Base-by-base conservation (phyloP, 2,329 filamentous ascomycete species). In the Phialophora verrucosa region DNA sequence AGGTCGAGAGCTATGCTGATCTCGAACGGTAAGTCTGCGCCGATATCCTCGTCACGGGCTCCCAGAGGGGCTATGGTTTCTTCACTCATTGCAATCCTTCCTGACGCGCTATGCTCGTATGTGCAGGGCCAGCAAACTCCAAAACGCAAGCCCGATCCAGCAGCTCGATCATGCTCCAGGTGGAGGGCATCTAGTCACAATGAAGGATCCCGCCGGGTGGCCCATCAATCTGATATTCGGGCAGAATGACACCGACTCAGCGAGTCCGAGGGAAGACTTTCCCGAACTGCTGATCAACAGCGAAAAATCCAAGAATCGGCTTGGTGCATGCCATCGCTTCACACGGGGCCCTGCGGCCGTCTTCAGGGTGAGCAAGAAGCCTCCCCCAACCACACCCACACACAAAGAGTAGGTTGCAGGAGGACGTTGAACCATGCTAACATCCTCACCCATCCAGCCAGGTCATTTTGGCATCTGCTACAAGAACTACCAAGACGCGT, bases 341-440 rank as follows among this genome's bases (percentile, higher is more conserved):
- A 78, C 78, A 29, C 79, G 79, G 0, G 82, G 82, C 3, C 81
- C 82, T 0, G 82, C 82, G 0, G 80, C 80, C 0, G 80, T 84
- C 12, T 78, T 82, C 67, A 83, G 82, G 67, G 73, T 73, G 64
- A 12, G n/a, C n/a, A n/a, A n/a, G n/a, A n/a, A n/a, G n/a, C n/a
- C n/a, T n/a, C n/a, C n/a, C n/a, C n/a, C n/a, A n/a, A n/a, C n/a
- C n/a, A n/a, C n/a, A n/a, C n/a, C n/a, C n/a, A n/a, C n/a, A n/a
- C n/a, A n/a, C n/a, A n/a, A n/a, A n/a, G n/a, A n/a, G n/a, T n/a
- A n/a, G n/a, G n/a, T n/a, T n/a, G n/a, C n/a, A n/a, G n/a, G n/a
- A n/a, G n/a, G n/a, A n/a, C n/a, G n/a, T n/a, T n/a, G n/a, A n/a
- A n/a, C n/a, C n/a, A n/a, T n/a, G n/a, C n/a, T n/a, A n/a, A n/a